Percentiles rank a stretch among this genome's conserved stretches.
Evolutionary conservation across 2,329 filamentous ascomycete species (phyloP).

Genomic region (Alternaria ethzedia): DNA sequence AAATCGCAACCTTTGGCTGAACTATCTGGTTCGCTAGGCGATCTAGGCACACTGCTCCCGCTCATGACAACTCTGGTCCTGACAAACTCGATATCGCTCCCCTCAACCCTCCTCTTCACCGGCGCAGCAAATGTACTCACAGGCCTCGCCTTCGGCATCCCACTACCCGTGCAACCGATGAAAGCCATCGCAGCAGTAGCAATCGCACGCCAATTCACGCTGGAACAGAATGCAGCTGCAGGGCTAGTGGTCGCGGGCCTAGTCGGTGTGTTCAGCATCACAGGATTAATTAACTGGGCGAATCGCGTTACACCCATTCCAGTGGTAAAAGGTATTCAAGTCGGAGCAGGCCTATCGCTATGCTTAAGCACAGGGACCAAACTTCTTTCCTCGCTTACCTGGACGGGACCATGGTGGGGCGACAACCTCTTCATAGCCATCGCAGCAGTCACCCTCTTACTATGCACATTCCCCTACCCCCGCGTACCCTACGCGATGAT

Average conservation of each 20-base stretch:
- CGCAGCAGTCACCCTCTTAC: conserved; percentile 73
- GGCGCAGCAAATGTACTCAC: conserved; percentile 87
- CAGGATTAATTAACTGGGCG: conserved; percentile 77
- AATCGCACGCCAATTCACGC: conserved; percentile 71
- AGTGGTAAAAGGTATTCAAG: conserved; percentile 92
- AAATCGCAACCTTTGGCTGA: conserved; percentile 68
- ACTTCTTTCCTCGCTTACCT: conserved; percentile 71
- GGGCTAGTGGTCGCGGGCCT: conserved; percentile 78
- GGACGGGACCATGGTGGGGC: conserved; percentile 68
- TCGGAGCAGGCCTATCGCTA: conserved; percentile 86
- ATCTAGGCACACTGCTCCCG: conserved; percentile 87
- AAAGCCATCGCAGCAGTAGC: conserved; percentile 90
- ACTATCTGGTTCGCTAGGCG: conserved; percentile 86
- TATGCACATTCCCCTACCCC: conserved; percentile 69
- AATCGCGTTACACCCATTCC: conserved; percentile 79
- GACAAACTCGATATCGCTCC: conserved; percentile 78
- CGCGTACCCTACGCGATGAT: conserved; percentile 79
- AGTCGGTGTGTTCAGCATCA: conserved; percentile 78
- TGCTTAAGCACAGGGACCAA: conserved; percentile 74
- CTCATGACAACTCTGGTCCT: conserved; percentile 85
- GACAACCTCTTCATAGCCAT: conserved; percentile 83
- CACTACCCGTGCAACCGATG: conserved; percentile 88
- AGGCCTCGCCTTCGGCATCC: conserved; percentile 82
- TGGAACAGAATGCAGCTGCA: conserved; percentile 77
- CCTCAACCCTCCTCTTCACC: conserved; percentile 85